These are phyloP conservation scores for Aspergillus melleus DNA, from an alignment of 2,329 filamentous ascomycete genomes.

Conservation along the genomic window DNA sequence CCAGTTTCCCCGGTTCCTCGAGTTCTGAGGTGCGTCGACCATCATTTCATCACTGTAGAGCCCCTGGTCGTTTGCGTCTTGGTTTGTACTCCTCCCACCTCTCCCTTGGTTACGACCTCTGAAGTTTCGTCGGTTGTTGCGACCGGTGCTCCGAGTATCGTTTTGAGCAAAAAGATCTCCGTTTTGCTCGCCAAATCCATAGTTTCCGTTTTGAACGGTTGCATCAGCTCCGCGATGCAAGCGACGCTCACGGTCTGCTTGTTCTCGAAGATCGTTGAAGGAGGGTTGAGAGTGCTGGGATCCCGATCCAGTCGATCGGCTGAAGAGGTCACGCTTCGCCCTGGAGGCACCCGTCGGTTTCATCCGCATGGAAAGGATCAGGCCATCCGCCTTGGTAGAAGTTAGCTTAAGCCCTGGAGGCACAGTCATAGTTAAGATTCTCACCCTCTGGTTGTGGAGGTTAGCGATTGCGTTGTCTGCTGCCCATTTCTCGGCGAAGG, in stretches of 20 bases:
- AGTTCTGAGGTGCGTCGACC: constrained; percentile 36
- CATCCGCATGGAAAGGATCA: constrained; percentile 58
- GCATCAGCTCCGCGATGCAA: constrained; percentile 36
- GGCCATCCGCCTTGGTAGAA: constrained; percentile 56
- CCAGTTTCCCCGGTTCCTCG: constrained; percentile 20
- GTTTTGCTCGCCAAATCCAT: constrained; percentile 35
- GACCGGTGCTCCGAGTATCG: constrained; percentile 9
- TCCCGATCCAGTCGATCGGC: neutral
- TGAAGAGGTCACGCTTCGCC: constrained; percentile 13
- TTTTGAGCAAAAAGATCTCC: neutral
- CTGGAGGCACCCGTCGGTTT: constrained; percentile 33
- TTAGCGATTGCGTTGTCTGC: constrained; percentile 61
- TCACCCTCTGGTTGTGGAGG: constrained; percentile 64
- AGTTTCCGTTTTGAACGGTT: constrained; percentile 39
- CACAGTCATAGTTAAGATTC: constrained; percentile 10
- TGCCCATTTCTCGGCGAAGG: constrained; percentile 54
- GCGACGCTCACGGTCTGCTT: constrained; percentile 41
- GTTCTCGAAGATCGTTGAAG: constrained; percentile 40
- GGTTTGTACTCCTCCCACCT: constrained; percentile 12
- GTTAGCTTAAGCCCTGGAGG: constrained; percentile 17
- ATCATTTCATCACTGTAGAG: constrained; percentile 45
- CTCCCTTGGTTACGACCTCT: constrained; percentile 13
- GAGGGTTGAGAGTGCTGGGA: constrained; percentile 5
- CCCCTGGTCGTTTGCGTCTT: constrained; percentile 20
- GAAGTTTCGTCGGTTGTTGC: constrained; percentile 15